Conservation (phyloP, 2,329 filamentous ascomycete genomes). For the Sporothrix luriei region DNA sequence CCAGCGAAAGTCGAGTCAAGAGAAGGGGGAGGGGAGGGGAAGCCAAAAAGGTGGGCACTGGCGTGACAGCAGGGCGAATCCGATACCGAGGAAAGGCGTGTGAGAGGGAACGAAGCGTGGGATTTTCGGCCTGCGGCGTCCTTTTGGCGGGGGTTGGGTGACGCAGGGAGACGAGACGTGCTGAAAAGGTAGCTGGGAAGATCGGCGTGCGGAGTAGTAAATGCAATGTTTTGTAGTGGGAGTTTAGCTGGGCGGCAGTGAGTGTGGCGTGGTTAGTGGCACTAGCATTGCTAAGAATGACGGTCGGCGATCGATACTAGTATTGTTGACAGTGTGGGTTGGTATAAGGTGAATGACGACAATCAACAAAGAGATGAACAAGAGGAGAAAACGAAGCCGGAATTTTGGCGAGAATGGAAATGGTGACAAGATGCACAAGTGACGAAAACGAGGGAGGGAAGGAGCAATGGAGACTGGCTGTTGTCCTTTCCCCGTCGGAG, state of each 20-base stretch:
- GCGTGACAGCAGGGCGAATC: constrained; percentile 13
- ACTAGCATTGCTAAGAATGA: constrained; percentile 14
- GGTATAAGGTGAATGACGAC: not conserved
- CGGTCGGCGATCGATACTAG: constrained; percentile 19
- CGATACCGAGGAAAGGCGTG: constrained; percentile 10
- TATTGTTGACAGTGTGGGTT: not conserved
- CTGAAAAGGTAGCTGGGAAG: not conserved
- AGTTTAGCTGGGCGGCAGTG: not conserved
- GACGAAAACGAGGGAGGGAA: constrained; percentile 8
- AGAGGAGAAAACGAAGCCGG: not conserved
- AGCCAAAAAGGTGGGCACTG: constrained; percentile 12
- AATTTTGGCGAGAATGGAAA: not conserved
- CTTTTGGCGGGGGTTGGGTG: constrained; percentile 13
- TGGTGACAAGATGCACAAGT: constrained; percentile 1
- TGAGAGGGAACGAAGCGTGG: not conserved
- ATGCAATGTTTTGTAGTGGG: not conserved
- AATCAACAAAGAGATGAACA: not conserved
- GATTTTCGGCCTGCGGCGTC: constrained; percentile 8
- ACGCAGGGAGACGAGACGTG: not conserved
- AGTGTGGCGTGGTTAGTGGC: constrained; percentile 21
- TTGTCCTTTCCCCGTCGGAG: constrained; percentile 16
- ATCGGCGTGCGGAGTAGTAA: constrained; percentile 4
- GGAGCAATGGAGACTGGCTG: not conserved
- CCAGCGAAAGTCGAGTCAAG: not conserved
- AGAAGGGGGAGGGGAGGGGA: not conserved